phyloP scores from a whole-genome alignment of 2,329 filamentous ascomycete genomes.

The Aspergillus puulaauensis region DNA sequence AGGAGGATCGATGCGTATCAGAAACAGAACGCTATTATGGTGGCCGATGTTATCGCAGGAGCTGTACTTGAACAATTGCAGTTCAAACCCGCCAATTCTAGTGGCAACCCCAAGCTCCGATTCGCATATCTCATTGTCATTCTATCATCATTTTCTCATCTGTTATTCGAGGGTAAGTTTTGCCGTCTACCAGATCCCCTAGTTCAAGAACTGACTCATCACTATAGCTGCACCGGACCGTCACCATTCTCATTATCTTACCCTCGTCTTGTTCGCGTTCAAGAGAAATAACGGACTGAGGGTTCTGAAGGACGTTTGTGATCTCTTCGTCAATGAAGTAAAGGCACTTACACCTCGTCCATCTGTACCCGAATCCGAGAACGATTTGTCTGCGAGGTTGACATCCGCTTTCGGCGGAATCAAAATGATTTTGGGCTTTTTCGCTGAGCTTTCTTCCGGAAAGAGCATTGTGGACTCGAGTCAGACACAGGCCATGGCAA shows the following conservation, averaged over 20 bases:
- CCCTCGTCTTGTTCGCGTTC: slow-evolving; percentile 82
- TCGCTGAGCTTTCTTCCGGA: slow-evolving; percentile 70
- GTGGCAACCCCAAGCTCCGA: slow-evolving; percentile 58
- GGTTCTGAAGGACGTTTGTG: slow-evolving; percentile 69
- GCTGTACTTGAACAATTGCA: slow-evolving; percentile 68
- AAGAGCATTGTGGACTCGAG: slow-evolving; percentile 79
- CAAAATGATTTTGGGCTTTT: slow-evolving; percentile 82
- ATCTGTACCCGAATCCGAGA: slow-evolving; percentile 38
- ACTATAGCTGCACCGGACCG: slow-evolving; percentile 46
- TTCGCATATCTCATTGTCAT: slow-evolving; percentile 82
- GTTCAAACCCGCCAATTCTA: slow-evolving; percentile 46
- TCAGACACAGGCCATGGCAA: slow-evolving; percentile 57
- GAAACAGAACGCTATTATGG: slow-evolving; percentile 60
- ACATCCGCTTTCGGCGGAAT: slow-evolving; percentile 61
- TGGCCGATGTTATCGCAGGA: slow-evolving; percentile 69
- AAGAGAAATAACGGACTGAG: slow-evolving; percentile 76
- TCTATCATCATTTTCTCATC: slow-evolving; percentile 72
- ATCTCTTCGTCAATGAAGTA: slow-evolving; percentile 64
- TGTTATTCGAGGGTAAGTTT: slow-evolving; percentile 68
- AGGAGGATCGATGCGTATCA: slow-evolving; percentile 66
- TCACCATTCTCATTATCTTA: slow-evolving; percentile 54
- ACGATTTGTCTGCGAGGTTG: slow-evolving; percentile 43
- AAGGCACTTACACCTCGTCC: slow-evolving; percentile 47
- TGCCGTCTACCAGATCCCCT: slow-evolving; percentile 7
- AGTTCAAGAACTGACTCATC: background rate